These are phyloP conservation scores for Maudiozyma humilis DNA, from an alignment of 1,139 yeast genomes.

Conservation along the genomic window DNA sequence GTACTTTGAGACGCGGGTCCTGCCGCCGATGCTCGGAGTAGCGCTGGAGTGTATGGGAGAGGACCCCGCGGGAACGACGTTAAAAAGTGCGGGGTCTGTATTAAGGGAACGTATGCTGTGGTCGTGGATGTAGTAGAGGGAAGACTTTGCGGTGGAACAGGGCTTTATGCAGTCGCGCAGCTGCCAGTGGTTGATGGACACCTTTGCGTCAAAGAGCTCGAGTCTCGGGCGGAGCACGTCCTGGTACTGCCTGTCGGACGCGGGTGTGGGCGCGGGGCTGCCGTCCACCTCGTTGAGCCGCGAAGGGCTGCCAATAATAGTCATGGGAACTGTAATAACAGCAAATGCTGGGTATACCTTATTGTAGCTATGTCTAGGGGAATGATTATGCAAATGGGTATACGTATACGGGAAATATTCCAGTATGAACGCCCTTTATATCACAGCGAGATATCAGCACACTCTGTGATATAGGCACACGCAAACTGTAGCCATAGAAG, in stretches of 20 bases:
- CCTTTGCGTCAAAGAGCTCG: constrained; percentile 28
- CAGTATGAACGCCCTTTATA: no score
- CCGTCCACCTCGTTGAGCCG: constrained; percentile 14
- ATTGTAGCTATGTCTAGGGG: no score
- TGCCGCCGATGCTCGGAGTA: not conserved
- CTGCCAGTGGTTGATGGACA: constrained; percentile 70
- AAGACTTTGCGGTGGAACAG: constrained; percentile 31
- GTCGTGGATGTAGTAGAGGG: constrained; percentile 44
- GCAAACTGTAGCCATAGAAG: no score
- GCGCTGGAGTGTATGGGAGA: not conserved
- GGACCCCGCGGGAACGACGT: constrained; percentile 13
- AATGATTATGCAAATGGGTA: no score
- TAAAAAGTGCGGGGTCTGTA: constrained; percentile 24
- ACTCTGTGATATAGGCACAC: no score
- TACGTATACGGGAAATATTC: no score
- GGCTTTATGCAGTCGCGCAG: constrained; percentile 64
- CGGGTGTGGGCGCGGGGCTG: constrained; percentile 13
- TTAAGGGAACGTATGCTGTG: constrained; percentile 40
- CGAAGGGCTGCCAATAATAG: constrained; percentile 11
- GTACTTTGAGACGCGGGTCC: not conserved
- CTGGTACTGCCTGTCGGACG: constrained; percentile 26
- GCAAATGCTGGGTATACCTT: no score
- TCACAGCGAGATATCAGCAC: no score
- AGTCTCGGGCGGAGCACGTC: constrained; percentile 30
- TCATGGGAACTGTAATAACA: no score